These are phyloP conservation scores for Cucumis hystrix DNA, from an alignment of 306 rosid genomes.

Conservation along the genomic window DNA sequence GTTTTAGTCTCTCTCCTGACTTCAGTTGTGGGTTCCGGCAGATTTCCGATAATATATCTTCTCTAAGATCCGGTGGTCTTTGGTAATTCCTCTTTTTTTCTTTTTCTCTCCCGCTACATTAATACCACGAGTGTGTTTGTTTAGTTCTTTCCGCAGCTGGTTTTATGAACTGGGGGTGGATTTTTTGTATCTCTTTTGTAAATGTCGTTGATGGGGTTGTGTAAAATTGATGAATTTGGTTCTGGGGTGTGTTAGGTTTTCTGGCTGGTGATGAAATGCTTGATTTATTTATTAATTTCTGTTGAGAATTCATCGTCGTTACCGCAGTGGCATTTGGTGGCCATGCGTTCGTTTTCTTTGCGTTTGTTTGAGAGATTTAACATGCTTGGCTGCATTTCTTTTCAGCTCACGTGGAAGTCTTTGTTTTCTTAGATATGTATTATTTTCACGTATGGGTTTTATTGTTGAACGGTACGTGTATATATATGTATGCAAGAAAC, in stretches of 20 bases:
- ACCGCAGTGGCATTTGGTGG: not conserved
- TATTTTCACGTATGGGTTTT: not conserved
- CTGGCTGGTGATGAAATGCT: not conserved
- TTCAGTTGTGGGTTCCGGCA: not conserved
- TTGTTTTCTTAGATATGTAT: not conserved
- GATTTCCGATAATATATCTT: not conserved
- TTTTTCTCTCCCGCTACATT: not conserved
- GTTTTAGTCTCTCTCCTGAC: not conserved
- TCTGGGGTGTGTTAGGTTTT: not conserved
- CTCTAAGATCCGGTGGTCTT: not conserved
- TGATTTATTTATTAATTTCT: not conserved
- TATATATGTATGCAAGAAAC: not conserved
- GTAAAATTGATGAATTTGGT: not conserved
- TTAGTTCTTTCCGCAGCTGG: not conserved
- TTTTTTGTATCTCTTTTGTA: not conserved
- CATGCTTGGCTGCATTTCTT: not conserved
- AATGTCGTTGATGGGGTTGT: not conserved
- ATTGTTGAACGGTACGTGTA: not conserved
- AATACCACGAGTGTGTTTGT: not conserved
- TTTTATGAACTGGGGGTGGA: not conserved
- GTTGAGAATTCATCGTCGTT: constrained; percentile 2
- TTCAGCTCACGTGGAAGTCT: not conserved
- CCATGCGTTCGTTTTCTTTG: not conserved
- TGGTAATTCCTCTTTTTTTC: not conserved
- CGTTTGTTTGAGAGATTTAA: not conserved